Evolutionary conservation across 768 basidiomycete genomes (phyloP).

Genomic region (Rhodocollybia butyracea): DNA sequence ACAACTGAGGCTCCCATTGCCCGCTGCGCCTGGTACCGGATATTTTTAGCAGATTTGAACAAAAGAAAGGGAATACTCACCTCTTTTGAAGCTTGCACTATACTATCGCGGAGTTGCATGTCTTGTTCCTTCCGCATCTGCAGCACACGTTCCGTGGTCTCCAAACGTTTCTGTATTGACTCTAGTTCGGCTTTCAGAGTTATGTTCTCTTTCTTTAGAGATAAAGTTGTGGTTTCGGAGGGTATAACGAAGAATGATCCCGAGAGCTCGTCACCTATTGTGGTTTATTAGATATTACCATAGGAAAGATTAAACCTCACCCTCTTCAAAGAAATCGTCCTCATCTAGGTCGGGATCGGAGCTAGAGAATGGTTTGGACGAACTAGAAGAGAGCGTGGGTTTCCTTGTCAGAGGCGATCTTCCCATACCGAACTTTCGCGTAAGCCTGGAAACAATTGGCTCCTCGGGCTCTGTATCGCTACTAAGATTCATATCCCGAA

Average conservation of each 20-base stretch:
- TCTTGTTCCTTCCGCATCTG: conserved; percentile 78
- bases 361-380: conserved; percentile 14
- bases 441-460: conserved; percentile 54
- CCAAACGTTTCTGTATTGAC: conserved; percentile 52
- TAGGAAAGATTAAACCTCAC: conserved; percentile 31
- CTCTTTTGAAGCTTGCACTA: conserved; percentile 70
- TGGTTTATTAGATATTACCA: conserved; percentile 4
- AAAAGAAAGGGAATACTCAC: conserved; percentile 15
- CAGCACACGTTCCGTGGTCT: conserved; percentile 57
- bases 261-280: conserved; percentile 62
- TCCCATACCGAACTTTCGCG: conserved; percentile 45
- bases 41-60: neutral
- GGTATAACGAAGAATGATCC: conserved; percentile 81
- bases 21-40: conserved; percentile 63
- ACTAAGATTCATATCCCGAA: conserved; percentile 50
- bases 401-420: conserved; percentile 17
- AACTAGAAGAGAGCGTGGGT: conserved; percentile 3
- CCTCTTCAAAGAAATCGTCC: conserved; percentile 63
- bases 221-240: conserved; percentile 45
- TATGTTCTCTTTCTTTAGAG: conserved; percentile 65
- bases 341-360: conserved; percentile 50
- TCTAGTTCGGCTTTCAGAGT: conserved; percentile 60
- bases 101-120: conserved; percentile 74
- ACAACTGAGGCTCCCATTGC: conserved; percentile 70
- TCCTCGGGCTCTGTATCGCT: conserved; percentile 72